These are phyloP conservation scores for Phlebopus sp. DNA, from an alignment of 1,284 basidiomycete genomes.

Conservation along the genomic window DNA sequence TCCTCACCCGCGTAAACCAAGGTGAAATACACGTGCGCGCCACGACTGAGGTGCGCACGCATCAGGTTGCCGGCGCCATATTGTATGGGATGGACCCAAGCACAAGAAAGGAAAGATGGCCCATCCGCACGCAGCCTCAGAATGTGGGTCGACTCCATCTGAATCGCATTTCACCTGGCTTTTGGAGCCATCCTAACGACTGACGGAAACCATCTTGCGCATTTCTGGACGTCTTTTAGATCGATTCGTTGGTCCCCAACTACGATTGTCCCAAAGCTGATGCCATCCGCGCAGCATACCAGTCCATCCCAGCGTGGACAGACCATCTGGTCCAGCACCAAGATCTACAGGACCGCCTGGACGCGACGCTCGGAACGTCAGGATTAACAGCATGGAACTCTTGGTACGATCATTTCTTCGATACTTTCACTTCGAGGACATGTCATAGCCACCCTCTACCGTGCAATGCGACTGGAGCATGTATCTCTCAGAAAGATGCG, in stretches of 20 bases:
- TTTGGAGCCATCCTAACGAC: background rate
- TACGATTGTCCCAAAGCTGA: conserved; percentile 49
- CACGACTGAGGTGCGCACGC: conserved; percentile 45
- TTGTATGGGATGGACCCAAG: conserved; percentile 49
- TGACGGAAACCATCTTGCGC: background rate
- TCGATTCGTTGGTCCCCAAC: conserved; percentile 49
- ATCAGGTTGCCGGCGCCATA: conserved; percentile 50
- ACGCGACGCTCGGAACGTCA: conserved; percentile 44
- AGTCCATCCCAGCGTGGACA: conserved; percentile 49
- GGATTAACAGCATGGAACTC: conserved; percentile 44
- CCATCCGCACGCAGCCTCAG: conserved; percentile 42
- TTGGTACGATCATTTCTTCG: conserved; percentile 49
- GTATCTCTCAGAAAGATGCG: conserved; percentile 45
- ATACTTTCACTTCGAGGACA: conserved; percentile 49
- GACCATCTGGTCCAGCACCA: conserved; percentile 44
- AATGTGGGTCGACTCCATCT: conserved; percentile 28
- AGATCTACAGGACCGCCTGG: conserved; percentile 41
- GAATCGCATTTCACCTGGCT: conserved; percentile 3
- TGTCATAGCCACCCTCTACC: conserved; percentile 48
- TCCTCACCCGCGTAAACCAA: conserved; percentile 40
- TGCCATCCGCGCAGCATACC: conserved; percentile 41
- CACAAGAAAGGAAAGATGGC: conserved; percentile 36
- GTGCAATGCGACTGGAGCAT: conserved; percentile 44
- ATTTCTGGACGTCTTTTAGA: conserved; percentile 28
- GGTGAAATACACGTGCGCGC: conserved; percentile 45